Evolutionary conservation across 2,329 filamentous ascomycete species (phyloP).

Genomic region (Cordyceps cicadae): DNA sequence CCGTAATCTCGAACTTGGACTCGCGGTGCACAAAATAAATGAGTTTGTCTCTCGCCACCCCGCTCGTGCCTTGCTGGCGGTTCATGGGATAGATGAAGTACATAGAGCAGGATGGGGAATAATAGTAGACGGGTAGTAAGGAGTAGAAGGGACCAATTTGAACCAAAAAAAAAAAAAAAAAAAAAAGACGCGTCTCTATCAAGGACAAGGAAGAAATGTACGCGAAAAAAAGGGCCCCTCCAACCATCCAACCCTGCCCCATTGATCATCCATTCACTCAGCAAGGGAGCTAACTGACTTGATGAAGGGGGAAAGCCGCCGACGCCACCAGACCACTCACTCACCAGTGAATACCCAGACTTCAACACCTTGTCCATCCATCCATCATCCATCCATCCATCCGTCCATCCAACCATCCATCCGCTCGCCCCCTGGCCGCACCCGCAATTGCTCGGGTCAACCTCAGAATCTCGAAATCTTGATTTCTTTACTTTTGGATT

Average conservation of each 20-base stretch:
- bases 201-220: not conserved
- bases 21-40: conserved; percentile 1
- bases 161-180: not conserved
- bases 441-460: not conserved
- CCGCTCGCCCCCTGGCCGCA: conserved; percentile 3
- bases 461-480: conserved; percentile 1
- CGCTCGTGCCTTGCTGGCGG: not conserved
- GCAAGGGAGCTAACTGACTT: not conserved
- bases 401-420: too few relatives aligned
- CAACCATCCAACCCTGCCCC: not conserved
- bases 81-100: not conserved
- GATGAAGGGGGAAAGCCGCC: too few relatives aligned
- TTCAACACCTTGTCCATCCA: not conserved
- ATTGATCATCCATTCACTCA: not conserved
- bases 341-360: not conserved
- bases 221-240: not conserved
- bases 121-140: not conserved
- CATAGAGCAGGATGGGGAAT: not conserved
- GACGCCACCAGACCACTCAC: conserved; percentile 5
- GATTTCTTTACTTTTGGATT: not conserved
- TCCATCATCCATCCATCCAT: too few relatives aligned
- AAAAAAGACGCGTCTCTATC: not conserved
- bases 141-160: not conserved
- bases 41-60: conserved; percentile 3
- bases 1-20: conserved; percentile 7